These are phyloP conservation scores for Scheffersomyces insectosa DNA, from an alignment of 1,139 yeast genomes.

Conservation along the genomic window DNA sequence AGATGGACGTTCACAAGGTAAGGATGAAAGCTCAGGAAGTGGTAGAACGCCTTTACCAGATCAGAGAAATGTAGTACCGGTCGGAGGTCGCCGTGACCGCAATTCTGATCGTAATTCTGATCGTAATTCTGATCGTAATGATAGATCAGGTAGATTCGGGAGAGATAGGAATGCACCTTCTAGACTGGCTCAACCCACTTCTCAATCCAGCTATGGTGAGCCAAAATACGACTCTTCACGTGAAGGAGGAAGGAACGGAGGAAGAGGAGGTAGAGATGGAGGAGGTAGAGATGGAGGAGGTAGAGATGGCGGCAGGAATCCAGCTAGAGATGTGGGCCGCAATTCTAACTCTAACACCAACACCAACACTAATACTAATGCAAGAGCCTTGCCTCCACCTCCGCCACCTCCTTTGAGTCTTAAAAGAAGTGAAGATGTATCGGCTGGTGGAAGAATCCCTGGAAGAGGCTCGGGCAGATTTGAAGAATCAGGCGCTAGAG, in stretches of 20 bases:
- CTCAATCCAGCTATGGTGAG: conserved; percentile 10
- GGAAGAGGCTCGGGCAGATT: conserved; percentile 6
- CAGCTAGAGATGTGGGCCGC: not conserved
- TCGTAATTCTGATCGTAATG: too few relatives aligned
- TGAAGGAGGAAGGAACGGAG: conserved; percentile 1
- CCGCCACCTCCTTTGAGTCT: conserved; percentile 22
- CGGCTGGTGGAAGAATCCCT: conserved; percentile 5
- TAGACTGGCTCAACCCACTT: conserved; percentile 15
- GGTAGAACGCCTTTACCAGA: not conserved
- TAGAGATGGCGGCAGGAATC: conserved; percentile 2
- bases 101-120: too few relatives aligned
- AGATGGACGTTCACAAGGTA: conserved; percentile 4
- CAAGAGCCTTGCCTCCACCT: conserved; percentile 19
- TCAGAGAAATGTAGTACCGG: too few relatives aligned
- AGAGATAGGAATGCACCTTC: not conserved
- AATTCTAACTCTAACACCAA: too few relatives aligned
- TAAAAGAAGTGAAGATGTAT: conserved; percentile 10
- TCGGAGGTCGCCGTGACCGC: too few relatives aligned
- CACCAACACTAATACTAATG: not conserved
- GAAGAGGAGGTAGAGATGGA: conserved; percentile 1
- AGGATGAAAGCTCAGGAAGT: conserved; percentile 4
- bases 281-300: not conserved
- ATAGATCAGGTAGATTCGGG: too few relatives aligned
- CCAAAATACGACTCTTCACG: too few relatives aligned
- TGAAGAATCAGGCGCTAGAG: conserved; percentile 3